A percentile compares a stretch with the other conserved stretches of the same genome.
Conservation (phyloP, 2,329 filamentous ascomycete species). For the Pseudovirgaria hyperparasitica region DNA sequence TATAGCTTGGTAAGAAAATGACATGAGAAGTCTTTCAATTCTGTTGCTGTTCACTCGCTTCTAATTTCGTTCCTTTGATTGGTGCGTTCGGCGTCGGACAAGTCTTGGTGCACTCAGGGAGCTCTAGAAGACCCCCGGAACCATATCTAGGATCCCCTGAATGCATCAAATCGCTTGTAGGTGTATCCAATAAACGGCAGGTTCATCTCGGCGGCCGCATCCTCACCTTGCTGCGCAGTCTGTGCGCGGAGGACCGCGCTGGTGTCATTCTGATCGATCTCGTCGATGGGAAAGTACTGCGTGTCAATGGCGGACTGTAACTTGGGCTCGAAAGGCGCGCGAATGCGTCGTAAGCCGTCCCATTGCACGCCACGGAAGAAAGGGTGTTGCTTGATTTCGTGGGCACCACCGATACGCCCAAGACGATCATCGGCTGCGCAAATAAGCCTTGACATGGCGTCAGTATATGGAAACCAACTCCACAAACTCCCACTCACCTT, state of each 20-base stretch:
- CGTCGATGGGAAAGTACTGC: conserved; percentile 96
- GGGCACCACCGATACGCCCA: conserved; percentile 66
- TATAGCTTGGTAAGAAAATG: too few relatives aligned
- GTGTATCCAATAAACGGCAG: conserved; percentile 94
- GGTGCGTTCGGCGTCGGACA: too few relatives aligned
- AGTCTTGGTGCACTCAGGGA: too few relatives aligned
- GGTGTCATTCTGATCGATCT: conserved; percentile 94
- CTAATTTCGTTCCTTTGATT: too few relatives aligned
- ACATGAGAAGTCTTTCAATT: too few relatives aligned
- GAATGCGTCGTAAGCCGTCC: conserved; percentile 81
- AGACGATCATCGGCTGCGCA: conserved; percentile 90
- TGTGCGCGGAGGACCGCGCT: conserved; percentile 77
- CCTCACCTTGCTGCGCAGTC: conserved; percentile 55
- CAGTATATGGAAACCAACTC: conserved; percentile 9
- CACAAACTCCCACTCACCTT: conserved; percentile 46
- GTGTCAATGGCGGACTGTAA: conserved; percentile 90
- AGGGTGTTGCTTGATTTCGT: conserved; percentile 83
- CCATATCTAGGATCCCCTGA: conserved; percentile 30
- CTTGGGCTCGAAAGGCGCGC: conserved; percentile 90
- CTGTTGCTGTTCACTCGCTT: too few relatives aligned
- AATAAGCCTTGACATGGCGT: conserved; percentile 52
- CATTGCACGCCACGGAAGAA: conserved; percentile 98
- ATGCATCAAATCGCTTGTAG: conserved; percentile 87
- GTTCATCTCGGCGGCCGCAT: conserved; percentile 87
- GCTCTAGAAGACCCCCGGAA: too few relatives aligned